Base-by-base conservation (phyloP, 352 stramenopile genomes). In the Phytophthora uliginosa region DNA sequence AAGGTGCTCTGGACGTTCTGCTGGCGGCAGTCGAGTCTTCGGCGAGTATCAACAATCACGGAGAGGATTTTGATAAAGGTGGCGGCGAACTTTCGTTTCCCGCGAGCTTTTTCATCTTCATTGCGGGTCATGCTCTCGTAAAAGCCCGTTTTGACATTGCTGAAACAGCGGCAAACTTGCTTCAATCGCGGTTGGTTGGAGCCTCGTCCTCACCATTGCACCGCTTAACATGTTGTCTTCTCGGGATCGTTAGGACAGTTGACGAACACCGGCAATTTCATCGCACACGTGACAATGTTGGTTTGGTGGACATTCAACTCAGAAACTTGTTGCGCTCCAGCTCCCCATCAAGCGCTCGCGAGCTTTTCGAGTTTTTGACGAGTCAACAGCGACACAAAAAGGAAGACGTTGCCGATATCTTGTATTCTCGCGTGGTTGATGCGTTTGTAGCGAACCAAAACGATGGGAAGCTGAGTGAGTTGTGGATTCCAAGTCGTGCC, bases 61-160 rank as follows among this genome's bases (percentile, higher is more conserved):
- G 28, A n/a, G 28, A 20, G 17, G 40, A 56, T 18, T n/a, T 40
- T 10, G 63, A 52, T 17, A 61, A 73, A 18, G 13, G 18, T 7
- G 40, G 31, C 38, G 53, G 3, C 9, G 31, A 67, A 34, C 68
- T 81, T 20, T 70, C 77, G 12, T 77, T 89, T 15, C 82, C 82
- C 17, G 78, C 56, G 31, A 81, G 63, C 26, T 74, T 86, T 55
- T 78, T 90, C 34, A 60, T 81, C 40, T 79, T 76, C 31, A 83
- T 89, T 45, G 71, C 80, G 18, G 38, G 60, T 12, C 48, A 59
- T n/a, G 73, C 72, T 7, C 18, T 93, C 7, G 22, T 18, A 7
- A 56, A 50, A 2, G 18, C 15, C 12, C 48, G 51, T 2, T 82
- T 82, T 42, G 63, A 62, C 8, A 50, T 91, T 18, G 81, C 81